A percentile compares a stretch with the other conserved stretches of the same genome.
phyloP scores from a whole-genome alignment of 345 rosid species.

The Camelina hispida region DNA sequence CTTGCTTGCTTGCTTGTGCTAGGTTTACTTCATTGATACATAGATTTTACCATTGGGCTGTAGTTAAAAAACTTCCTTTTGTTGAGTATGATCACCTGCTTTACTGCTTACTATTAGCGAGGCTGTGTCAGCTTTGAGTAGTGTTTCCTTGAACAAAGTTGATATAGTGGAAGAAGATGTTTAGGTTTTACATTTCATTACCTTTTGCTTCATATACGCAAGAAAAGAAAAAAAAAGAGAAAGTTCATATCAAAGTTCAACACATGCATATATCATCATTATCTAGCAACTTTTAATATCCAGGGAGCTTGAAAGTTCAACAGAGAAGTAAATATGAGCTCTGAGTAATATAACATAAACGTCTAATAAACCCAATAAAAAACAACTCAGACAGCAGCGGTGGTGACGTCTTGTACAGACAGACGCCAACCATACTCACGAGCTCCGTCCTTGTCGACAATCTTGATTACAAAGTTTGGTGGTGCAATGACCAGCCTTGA shows the following conservation, averaged over 20 bases:
- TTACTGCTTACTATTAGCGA: background rate
- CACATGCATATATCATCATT: constrained; percentile 23
- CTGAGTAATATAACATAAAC: constrained; percentile 18
- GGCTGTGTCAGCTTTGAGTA: background rate
- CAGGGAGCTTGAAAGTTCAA: constrained; percentile 22
- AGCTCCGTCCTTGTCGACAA: constrained; percentile 92
- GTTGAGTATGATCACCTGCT: background rate
- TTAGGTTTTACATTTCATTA: background rate
- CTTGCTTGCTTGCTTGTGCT: background rate
- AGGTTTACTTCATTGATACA: background rate
- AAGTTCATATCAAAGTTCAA: constrained; percentile 15
- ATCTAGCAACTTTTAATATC: constrained; percentile 35
- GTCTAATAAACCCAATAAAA: constrained; percentile 6
- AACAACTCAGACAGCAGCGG: constrained; percentile 41
- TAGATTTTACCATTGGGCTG: background rate
- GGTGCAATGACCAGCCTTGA: constrained; percentile 95
- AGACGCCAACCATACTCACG: constrained; percentile 83
- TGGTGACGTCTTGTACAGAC: constrained; percentile 64
- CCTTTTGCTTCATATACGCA: background rate
- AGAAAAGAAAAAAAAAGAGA: background rate
- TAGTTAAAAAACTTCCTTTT: background rate
- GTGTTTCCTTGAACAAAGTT: background rate
- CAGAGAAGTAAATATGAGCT: constrained; percentile 15
- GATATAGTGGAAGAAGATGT: background rate
- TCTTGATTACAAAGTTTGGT: constrained; percentile 92